Base-by-base conservation (phyloP, 345 rosid genomes). In the Murraya paniculata region DNA sequence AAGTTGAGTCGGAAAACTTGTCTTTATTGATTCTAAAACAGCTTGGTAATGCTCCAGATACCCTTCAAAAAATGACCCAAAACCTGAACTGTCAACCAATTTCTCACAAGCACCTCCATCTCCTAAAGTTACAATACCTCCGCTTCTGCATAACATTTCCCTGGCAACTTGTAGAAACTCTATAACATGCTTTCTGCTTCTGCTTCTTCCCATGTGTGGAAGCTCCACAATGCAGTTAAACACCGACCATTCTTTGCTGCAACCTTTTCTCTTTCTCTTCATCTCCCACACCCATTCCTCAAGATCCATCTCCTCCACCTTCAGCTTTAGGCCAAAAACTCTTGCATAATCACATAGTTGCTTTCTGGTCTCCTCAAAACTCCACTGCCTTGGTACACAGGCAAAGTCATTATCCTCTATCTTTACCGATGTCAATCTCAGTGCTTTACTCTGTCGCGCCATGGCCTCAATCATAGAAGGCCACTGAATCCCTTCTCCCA, bases 401-500 rank as follows among this genome's bases (percentile, higher is more conserved):
- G 22, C 48, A 53, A 39, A 72, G 4, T 28, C 79, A 28, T 74
- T 67, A 36, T 62, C 71, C 69, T 68, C 4, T 64, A 78, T 79
- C 48, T 72, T 76, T 56, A 79, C 50, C 31, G 81, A 62, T 5
- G 85, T 83, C 9, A 83, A 13, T 62, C 31, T 83, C 9, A 83
- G 53, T 8, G 64, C 31, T 48, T 61, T 80, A 21, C 25, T 16
- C 5, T 71, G 80, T 58, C 58, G 70, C 8, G 76, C 74, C 19
- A 82, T 69, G 27, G 82, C 64, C 60, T 45, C 62, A 27, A 83
- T 79, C 16, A 83, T 24, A 18, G 85, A 55, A 66, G 85, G 60
- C 85, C 85, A 83, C 36, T 83, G 85, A 53, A 83, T 41, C 6
- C 85, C 82, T 16, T 76, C 85, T 25, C 82, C 82, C 56, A 82